Base-by-base conservation (phyloP, 805 yeast species). In the Debaryomyces hansenii region DNA sequence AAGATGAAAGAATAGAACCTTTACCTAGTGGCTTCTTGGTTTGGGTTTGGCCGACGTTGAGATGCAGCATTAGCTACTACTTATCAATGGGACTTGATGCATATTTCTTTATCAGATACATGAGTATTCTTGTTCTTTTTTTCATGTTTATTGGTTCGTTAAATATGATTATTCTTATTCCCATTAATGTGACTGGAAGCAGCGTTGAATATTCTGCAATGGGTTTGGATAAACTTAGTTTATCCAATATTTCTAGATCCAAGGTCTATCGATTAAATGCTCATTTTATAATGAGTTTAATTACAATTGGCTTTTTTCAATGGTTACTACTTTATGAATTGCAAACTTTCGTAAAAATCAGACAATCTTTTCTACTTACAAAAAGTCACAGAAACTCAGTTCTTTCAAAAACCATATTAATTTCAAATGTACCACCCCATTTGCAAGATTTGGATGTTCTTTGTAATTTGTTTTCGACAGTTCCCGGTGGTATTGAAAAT, bases 171-270 rank as follows among this genome's bases (percentile, higher is more conserved):
- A 64, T 85, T 0, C 65, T 90, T 28, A 54, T 87, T 2, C 91
- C 94, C 0, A 67, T 88, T 0, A 89, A 89, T 60, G 60, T 67
- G 40, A 64, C 70, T 1, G 82, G 83, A 1, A 56, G 57, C 35
- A 56, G 55, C 34, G 47, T 40, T 2, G 49, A 55, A 2, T 59
- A 56, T 46, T 47, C 58, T 11, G 75, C 73, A 2, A 37, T 56
- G 0, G 89, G 90, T 0, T 65, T 90, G 40, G 96, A 90, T 55
- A 70, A 66, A 41, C 69, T 88, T 6, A 86, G 95, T 15, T 78
- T 87, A 61, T 81, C 94, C 3, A 85, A 87, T 56, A 75, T 89
- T 3, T 77, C 89, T 0, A 70, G 76, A 4, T 54, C 71, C 2
- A 78, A 79, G 38, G 75, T 82, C 0, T 57, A 63, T 4, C 62